Percentiles rank a stretch among this genome's conserved stretches.
Conservation (phyloP, 2,329 filamentous ascomycete genomes). For the Nemania sp. region DNA sequence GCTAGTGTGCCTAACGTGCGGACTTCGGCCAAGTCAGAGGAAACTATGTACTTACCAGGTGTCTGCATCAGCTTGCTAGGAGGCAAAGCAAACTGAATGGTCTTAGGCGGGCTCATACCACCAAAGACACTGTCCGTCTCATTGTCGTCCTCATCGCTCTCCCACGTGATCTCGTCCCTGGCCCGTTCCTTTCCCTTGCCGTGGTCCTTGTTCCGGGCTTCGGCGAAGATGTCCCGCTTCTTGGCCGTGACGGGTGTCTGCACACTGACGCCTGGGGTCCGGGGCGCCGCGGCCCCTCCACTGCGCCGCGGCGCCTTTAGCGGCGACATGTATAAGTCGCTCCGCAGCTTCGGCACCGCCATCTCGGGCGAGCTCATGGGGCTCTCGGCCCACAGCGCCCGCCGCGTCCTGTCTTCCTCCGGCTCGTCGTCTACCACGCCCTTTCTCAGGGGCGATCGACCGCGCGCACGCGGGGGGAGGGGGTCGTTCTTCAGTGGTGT, state of each 20-base stretch:
- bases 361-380: conserved; percentile 81
- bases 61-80: conserved; percentile 83
- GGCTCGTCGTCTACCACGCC: conserved; percentile 16
- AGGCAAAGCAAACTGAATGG: conserved; percentile 85
- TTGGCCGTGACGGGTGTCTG: conserved; percentile 75
- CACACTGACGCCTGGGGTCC: conserved; percentile 87
- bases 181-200: conserved; percentile 48
- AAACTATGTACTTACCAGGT: conserved; percentile 67
- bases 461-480: conserved; percentile 34
- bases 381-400: conserved; percentile 64
- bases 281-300: conserved; percentile 61
- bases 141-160: conserved; percentile 78
- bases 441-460: conserved; percentile 50
- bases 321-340: conserved; percentile 87
- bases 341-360: conserved; percentile 83
- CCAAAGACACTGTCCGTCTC: conserved; percentile 67
- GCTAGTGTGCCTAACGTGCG: not conserved
- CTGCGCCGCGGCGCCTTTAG: conserved; percentile 60
- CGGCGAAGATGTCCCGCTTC: conserved; percentile 63
- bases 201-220: conserved; percentile 43
- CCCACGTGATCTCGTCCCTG: conserved; percentile 75
- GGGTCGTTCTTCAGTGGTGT: conserved; percentile 77
- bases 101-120: conserved; percentile 92
- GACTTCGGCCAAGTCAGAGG: not conserved
- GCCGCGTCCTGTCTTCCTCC: conserved; percentile 52